phyloP scores from a whole-genome alignment of 2,329 filamentous ascomycete genomes.

The Thermoascus crustaceus region DNA sequence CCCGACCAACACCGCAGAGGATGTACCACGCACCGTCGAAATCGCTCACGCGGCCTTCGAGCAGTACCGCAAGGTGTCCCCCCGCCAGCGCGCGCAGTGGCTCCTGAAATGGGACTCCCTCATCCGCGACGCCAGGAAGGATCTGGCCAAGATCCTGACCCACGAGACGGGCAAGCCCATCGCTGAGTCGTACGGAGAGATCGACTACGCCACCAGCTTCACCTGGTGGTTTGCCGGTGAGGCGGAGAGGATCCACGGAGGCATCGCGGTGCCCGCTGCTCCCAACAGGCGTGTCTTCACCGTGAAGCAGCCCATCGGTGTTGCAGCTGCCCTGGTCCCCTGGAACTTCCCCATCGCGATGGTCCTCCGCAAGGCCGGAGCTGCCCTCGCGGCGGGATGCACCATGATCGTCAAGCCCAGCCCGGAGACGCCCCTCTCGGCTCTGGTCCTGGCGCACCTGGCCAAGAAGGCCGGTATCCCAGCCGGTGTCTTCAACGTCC shows the following conservation, averaged over 20 bases:
- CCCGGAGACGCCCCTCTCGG: slow-evolving; percentile 56
- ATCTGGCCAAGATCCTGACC: slow-evolving; percentile 55
- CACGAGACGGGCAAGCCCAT: slow-evolving; percentile 55
- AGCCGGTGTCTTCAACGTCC: slow-evolving; percentile 52
- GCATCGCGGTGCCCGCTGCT: slow-evolving; percentile 50
- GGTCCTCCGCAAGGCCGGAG: slow-evolving; percentile 59
- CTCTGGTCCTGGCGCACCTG: slow-evolving; percentile 45
- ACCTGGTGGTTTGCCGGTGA: slow-evolving; percentile 54
- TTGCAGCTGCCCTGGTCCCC: slow-evolving; percentile 59
- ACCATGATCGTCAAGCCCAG: slow-evolving; percentile 67
- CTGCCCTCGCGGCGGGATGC: slow-evolving; percentile 63
- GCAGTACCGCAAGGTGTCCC: slow-evolving; percentile 51
- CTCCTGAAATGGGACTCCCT: slow-evolving; percentile 58
- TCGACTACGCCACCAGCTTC: slow-evolving; percentile 49
- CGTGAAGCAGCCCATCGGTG: slow-evolving; percentile 66
- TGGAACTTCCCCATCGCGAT: slow-evolving; percentile 67
- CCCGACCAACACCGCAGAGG: slow-evolving; percentile 33
- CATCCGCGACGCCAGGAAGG: slow-evolving; percentile 54
- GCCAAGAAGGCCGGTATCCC: slow-evolving; percentile 50
- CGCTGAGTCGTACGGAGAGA: slow-evolving; percentile 45
- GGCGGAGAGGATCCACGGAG: slow-evolving; percentile 55
- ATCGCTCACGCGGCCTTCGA: slow-evolving; percentile 55
- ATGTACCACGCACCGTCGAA: slow-evolving; percentile 54
- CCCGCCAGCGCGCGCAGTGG: slow-evolving; percentile 53
- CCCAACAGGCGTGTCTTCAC: slow-evolving; percentile 60